Evolutionary conservation across 805 yeast genomes (phyloP).

Genomic region (Zygosaccharomyces kombuchaensis): DNA sequence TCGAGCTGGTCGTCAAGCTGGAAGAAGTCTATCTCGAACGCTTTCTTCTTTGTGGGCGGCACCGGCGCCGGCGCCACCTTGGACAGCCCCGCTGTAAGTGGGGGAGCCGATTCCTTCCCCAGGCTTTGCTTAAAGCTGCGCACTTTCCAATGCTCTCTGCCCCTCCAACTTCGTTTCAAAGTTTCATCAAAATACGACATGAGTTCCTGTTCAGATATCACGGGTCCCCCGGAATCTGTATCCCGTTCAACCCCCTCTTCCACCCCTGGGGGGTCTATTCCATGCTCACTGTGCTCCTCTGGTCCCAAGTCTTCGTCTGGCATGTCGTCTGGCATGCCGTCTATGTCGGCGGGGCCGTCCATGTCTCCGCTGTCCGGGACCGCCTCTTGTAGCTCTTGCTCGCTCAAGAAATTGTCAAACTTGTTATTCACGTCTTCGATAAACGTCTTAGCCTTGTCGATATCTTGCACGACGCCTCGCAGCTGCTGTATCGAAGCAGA

Average conservation of each 20-base stretch:
- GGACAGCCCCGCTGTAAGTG: slow-evolving; percentile 2
- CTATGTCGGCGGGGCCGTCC: slow-evolving; percentile 16
- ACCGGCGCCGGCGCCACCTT: slow-evolving; percentile 4
- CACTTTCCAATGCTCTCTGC: slow-evolving; percentile 91
- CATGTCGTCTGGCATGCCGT: slow-evolving; percentile 6
- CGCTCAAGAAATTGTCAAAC: slow-evolving; percentile 29
- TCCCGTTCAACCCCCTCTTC: slow-evolving; percentile 14
- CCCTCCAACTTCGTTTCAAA: slow-evolving; percentile 74
- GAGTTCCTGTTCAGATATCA: slow-evolving; percentile 52
- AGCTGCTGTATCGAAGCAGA: slow-evolving; percentile 72
- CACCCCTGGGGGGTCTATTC: slow-evolving; percentile 20
- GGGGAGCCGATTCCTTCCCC: slow-evolving; percentile 5
- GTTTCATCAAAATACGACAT: slow-evolving; percentile 79
- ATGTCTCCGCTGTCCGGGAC: slow-evolving; percentile 31
- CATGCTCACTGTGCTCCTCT: slow-evolving; percentile 4
- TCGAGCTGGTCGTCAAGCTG: slow-evolving; percentile 38
- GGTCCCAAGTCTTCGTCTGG: slow-evolving; percentile 3
- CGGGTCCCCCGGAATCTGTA: slow-evolving; percentile 13
- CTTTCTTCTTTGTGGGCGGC: slow-evolving; percentile 35
- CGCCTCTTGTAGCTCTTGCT: slow-evolving; percentile 30
- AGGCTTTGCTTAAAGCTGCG: slow-evolving; percentile 46
- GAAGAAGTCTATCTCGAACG: slow-evolving; percentile 42
- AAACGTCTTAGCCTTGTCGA: slow-evolving; percentile 46
- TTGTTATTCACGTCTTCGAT: slow-evolving; percentile 40
- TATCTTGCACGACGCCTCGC: slow-evolving; percentile 53